Percentiles rank a stretch among this genome's conserved stretches.
Conservation (phyloP, 1,284 basidiomycete species). For the Lentinula novae-zelandiae region DNA sequence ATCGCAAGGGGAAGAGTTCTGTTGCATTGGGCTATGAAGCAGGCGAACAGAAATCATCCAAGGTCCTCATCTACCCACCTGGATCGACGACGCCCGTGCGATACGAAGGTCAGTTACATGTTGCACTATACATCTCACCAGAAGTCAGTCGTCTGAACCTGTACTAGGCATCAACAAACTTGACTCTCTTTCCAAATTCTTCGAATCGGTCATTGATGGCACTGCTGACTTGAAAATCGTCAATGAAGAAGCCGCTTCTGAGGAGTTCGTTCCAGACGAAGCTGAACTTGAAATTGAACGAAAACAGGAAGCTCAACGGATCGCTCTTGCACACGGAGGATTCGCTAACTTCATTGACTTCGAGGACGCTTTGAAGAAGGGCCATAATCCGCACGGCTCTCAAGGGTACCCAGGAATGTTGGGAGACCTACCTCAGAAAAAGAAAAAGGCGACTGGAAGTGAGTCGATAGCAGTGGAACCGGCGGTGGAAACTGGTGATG, state of each 20-base stretch:
- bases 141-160: background rate
- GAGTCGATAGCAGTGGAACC: constrained; percentile 2
- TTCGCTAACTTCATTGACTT: constrained; percentile 49
- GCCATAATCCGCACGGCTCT: constrained; percentile 37
- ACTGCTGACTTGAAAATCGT: constrained; percentile 47
- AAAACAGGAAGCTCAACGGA: constrained; percentile 49
- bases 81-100: constrained; percentile 50
- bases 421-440: constrained; percentile 28
- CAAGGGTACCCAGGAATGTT: constrained; percentile 44
- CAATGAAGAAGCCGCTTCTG: constrained; percentile 34
- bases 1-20: constrained; percentile 59
- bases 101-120: constrained; percentile 50
- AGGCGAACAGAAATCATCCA: constrained; percentile 52
- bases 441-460: background rate
- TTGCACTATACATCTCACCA: background rate
- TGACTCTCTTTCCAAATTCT: constrained; percentile 64
- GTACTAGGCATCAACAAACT: constrained; percentile 56
- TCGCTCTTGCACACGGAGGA: constrained; percentile 49
- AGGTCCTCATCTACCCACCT: constrained; percentile 62
- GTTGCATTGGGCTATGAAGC: constrained; percentile 51
- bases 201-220: constrained; percentile 64
- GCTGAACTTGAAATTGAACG: constrained; percentile 44
- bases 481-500: background rate
- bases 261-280: constrained; percentile 38
- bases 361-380: constrained; percentile 43